These are phyloP conservation scores for Orobanche coerulescens DNA, from an alignment of 257 asterid species.

Conservation along the genomic window DNA sequence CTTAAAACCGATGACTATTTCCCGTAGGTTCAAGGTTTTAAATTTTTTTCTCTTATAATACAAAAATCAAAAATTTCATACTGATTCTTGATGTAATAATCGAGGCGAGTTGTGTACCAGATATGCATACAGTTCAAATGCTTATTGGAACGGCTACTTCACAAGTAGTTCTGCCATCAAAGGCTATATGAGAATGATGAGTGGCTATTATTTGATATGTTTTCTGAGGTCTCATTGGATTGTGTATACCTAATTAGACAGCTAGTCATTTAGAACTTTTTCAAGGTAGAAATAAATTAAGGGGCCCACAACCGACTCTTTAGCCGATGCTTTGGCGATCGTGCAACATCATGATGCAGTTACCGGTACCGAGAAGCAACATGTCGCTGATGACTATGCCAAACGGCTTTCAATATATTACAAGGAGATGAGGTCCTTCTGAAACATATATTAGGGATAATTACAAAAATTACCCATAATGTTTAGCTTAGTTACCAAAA, in stretches of 20 bases:
- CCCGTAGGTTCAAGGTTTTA: conserved; percentile 67
- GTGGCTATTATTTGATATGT: conserved; percentile 82
- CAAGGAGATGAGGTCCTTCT: conserved; percentile 47
- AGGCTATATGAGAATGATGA: conserved; percentile 69
- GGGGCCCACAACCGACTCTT: conserved; percentile 62
- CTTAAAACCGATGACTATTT: conserved; percentile 78
- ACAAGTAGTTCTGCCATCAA: conserved; percentile 85
- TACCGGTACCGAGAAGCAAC: no score
- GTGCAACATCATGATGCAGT: no score
- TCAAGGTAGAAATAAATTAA: conserved; percentile 55
- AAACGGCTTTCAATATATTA: conserved; percentile 81
- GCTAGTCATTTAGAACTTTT: conserved; percentile 78
- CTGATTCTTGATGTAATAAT: not conserved
- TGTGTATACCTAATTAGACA: conserved; percentile 51
- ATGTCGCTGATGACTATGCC: conserved; percentile 84
- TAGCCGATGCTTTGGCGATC: no score
- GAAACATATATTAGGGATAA: no score
- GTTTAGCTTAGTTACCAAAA: no score
- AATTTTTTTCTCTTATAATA: no score
- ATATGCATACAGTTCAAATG: conserved; percentile 65
- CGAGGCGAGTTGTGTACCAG: conserved; percentile 35
- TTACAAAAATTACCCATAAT: no score
- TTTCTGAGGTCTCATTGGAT: no score
- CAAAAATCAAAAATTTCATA: not conserved
- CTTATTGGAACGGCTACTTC: conserved; percentile 95